Base-by-base conservation (phyloP, 108 stramenopile genomes). In the Cyclostephanos tholiformis region DNA sequence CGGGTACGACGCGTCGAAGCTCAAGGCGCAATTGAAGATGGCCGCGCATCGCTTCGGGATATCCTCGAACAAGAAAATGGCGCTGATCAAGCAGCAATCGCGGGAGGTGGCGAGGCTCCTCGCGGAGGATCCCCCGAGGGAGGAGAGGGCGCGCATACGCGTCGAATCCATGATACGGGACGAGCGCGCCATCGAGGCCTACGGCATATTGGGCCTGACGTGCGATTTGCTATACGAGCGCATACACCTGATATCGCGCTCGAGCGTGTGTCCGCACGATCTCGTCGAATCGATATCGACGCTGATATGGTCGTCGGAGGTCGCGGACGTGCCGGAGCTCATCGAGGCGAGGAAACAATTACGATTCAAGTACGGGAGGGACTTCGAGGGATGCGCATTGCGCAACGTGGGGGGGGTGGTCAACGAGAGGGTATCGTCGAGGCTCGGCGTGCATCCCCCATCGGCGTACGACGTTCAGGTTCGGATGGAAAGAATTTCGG, bases 131-230 rank as follows among this genome's bases (percentile, higher is more conserved):
- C 94, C 94, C 11, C 91, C 94, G 44, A 87, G 88, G 60, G 96
- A 97, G 67, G 96, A 95, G 71, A 95, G 94, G 75, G 96, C 96
- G 11, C 77, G 87, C n/a, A 97, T 97, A 76, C 84, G 82, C 41
- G 93, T 92, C 49, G 94, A 97, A 70, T 83, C 93, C 4, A 72
- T 97, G 12, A 97, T 94, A 72, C 86, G 92, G 10, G 96, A 95
- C 35, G 96, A 97, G 66, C 74, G 87, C 70, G 84, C 91, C 53
- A 80, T 97, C 35, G 93, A 97, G 75, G 96, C 96, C 0, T 95
- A 91, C 57, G 94, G 94, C 53, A 94, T 97, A 35, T 59, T 97
- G 13, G 77, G 84, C 46, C 75, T 97, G 6, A 74, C 80, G 6
- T 97, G 96, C 60, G 92, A 95, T 66, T 61, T 97, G n/a, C 58